A percentile compares a stretch with the other conserved stretches of the same genome.
These are phyloP conservation scores for Discostella pseudostelligera DNA, from an alignment of 108 stramenopile genomes.

Conservation along the genomic window DNA sequence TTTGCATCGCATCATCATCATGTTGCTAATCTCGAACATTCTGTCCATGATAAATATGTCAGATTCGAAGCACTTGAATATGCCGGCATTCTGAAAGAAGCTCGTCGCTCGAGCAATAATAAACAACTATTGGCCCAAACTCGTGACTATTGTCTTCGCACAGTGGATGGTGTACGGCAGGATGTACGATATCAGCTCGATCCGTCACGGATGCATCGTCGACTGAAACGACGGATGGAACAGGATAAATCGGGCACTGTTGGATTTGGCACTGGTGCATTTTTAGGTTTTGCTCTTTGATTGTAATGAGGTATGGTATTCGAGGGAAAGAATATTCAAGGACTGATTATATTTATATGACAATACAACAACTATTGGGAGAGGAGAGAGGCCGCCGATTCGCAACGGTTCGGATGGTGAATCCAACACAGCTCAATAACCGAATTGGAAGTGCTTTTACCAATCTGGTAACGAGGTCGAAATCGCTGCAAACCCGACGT, in stretches of 20 bases:
- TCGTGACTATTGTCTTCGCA: conserved; percentile 28
- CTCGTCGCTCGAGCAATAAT: conserved; percentile 16
- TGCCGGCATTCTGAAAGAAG: conserved; percentile 41
- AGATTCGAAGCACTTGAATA: conserved; percentile 48
- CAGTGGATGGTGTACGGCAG: conserved; percentile 31
- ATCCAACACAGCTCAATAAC: too few species aligned
- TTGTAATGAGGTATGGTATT: background rate
- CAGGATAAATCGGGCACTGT: conserved; percentile 31
- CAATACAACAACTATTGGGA: too few species aligned
- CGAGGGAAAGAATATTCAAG: too few species aligned
- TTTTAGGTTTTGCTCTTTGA: conserved; percentile 34
- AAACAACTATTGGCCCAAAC: conserved; percentile 16
- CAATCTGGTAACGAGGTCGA: too few species aligned
- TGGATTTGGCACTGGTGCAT: conserved; percentile 34
- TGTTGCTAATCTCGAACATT: background rate
- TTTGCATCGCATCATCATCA: too few species aligned
- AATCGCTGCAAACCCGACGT: too few species aligned
- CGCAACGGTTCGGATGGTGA: too few species aligned
- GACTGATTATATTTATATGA: too few species aligned
- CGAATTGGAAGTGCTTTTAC: too few species aligned
- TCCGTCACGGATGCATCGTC: conserved; percentile 9
- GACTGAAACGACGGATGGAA: conserved; percentile 16
- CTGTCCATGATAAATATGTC: background rate
- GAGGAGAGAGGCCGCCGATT: too few species aligned
- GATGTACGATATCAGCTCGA: conserved; percentile 26